Percentiles rank a stretch among this genome's conserved stretches.
These are phyloP conservation scores for Alternaria sp. DNA, from an alignment of 2,329 filamentous ascomycete genomes.

Conservation along the genomic window DNA sequence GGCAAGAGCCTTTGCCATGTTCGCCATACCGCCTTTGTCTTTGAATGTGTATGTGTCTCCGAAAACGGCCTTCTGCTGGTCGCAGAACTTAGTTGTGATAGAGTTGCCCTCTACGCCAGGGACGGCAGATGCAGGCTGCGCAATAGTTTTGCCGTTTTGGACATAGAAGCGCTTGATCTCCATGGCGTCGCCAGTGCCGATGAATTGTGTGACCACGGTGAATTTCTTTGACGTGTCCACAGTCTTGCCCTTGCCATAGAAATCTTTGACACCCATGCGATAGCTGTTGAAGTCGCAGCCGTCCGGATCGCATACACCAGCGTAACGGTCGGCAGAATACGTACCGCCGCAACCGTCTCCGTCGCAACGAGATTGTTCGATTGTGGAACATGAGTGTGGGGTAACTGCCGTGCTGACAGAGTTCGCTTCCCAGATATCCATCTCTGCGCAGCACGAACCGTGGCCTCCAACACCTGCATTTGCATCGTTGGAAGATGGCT, in stretches of 20 bases:
- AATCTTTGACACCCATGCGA: slow-evolving; percentile 68
- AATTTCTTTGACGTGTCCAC: slow-evolving; percentile 53
- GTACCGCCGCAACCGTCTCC: slow-evolving; percentile 57
- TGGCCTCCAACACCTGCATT: slow-evolving; percentile 62
- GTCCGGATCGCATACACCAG: slow-evolving; percentile 70
- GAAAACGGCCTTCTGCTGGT: slow-evolving; percentile 40
- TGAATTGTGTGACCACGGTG: slow-evolving; percentile 61
- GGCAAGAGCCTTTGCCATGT: slow-evolving; percentile 63
- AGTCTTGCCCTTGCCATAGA: slow-evolving; percentile 66
- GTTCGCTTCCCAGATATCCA: slow-evolving; percentile 73
- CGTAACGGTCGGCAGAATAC: slow-evolving; percentile 64
- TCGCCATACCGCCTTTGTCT: slow-evolving; percentile 63
- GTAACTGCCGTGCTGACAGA: slow-evolving; percentile 68
- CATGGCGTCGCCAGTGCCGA: slow-evolving; percentile 50
- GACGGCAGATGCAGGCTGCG: slow-evolving; percentile 55
- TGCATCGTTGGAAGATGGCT: slow-evolving; percentile 59
- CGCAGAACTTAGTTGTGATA: slow-evolving; percentile 44
- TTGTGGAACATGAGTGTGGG: slow-evolving; percentile 67
- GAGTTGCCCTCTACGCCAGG: slow-evolving; percentile 53
- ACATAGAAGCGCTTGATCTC: slow-evolving; percentile 60
- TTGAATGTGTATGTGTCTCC: slow-evolving; percentile 58
- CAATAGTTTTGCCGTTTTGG: slow-evolving; percentile 58
- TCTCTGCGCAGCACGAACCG: slow-evolving; percentile 70
- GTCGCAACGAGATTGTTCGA: slow-evolving; percentile 61
- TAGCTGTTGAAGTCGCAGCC: slow-evolving; percentile 70